These are phyloP conservation scores for Picea engelmannii DNA, from an alignment of 83 land plant species.

Conservation along the genomic window DNA sequence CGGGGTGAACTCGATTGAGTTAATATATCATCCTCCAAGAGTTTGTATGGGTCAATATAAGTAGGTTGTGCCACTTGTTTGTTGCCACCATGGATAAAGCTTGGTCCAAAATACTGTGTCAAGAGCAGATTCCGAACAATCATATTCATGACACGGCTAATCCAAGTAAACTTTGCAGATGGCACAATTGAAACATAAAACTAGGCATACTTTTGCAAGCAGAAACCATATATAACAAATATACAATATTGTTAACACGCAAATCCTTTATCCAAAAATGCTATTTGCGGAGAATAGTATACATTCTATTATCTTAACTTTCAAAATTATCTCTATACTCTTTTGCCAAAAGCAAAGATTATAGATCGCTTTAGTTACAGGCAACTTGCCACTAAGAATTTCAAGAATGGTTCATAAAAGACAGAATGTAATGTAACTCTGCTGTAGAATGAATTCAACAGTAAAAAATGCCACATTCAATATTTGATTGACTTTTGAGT, in stretches of 20 bases:
- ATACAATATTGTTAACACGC: neutral
- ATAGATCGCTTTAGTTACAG: neutral
- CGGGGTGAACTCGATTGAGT: conserved; percentile 30
- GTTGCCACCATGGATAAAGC: conserved; percentile 60
- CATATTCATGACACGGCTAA: neutral
- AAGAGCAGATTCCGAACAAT: conserved; percentile 9
- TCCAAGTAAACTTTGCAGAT: neutral
- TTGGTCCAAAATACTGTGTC: conserved; percentile 64
- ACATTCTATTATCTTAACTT: neutral
- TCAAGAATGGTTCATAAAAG: too few relatives aligned
- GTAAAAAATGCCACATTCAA: too few relatives aligned
- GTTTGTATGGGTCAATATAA: conserved; percentile 57
- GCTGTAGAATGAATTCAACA: too few relatives aligned
- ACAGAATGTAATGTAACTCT: too few relatives aligned
- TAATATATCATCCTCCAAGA: conserved; percentile 62
- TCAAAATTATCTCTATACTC: neutral
- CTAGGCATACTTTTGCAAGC: neutral
- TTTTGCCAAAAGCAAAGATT: neutral
- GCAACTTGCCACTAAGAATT: too few relatives aligned
- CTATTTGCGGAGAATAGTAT: neutral
- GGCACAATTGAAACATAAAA: neutral
- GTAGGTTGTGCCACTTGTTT: conserved; percentile 38
- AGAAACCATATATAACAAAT: neutral
- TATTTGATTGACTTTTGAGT: too few relatives aligned
- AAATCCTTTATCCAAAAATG: neutral